Evolutionary conservation across 179 eudicot genomes (phyloP).

Genomic region (Amaranthus tricolor): DNA sequence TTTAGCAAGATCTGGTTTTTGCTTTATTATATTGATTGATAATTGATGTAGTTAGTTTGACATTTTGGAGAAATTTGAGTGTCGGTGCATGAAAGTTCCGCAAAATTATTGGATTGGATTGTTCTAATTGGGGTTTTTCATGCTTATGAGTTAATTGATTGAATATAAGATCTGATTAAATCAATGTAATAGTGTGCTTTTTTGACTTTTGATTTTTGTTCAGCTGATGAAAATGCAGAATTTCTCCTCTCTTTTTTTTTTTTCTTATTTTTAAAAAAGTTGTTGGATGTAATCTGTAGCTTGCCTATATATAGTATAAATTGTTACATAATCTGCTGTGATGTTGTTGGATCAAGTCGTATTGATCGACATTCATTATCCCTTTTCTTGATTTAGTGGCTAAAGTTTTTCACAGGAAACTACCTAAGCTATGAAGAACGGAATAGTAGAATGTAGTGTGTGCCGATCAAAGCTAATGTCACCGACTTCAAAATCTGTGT

Average conservation of each 20-base stretch:
- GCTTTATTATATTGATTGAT: slow-evolving; percentile 4
- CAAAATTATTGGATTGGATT: slow-evolving; percentile 1
- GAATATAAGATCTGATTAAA: slow-evolving; percentile 17
- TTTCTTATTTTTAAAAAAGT: not conserved
- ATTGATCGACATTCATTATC: not conserved
- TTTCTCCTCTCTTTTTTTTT: not conserved
- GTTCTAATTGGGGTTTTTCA: not conserved
- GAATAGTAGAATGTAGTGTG: slow-evolving; percentile 88
- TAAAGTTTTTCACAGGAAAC: not conserved
- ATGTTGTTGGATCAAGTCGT: slow-evolving; percentile 9
- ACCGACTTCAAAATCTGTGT: slow-evolving; percentile 62
- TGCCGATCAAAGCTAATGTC: slow-evolving; percentile 82
- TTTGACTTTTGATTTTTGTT: not conserved
- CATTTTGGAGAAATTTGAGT: not conserved
- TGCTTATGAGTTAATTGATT: not conserved
- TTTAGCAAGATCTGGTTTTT: slow-evolving; percentile 25
- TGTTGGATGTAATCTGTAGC: not conserved
- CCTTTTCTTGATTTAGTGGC: slow-evolving; percentile 18
- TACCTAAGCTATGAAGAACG: slow-evolving; percentile 59
- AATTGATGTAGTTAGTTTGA: not conserved
- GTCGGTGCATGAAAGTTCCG: slow-evolving; percentile 14
- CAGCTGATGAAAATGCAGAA: not conserved
- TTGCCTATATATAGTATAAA: not conserved
- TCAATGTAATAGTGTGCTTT: not conserved
- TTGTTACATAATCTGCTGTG: not conserved